Evolutionary conservation across 208 protist genomes (phyloP).

Genomic region (Naegleria fowleri): DNA sequence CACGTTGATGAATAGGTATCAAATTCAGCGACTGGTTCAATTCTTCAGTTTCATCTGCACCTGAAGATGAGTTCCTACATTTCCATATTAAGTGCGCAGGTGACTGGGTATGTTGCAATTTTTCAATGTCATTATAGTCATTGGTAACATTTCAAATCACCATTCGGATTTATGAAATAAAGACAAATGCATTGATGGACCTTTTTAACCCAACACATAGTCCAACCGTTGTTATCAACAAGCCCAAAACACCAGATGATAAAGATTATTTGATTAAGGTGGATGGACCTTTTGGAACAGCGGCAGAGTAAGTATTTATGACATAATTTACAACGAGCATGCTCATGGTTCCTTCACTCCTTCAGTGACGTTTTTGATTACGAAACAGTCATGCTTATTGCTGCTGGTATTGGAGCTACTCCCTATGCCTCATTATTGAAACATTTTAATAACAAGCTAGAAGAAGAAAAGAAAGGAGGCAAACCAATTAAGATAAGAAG

Average conservation of each 20-base stretch:
- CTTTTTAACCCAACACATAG: background rate
- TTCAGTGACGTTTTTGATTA: conserved; percentile 57
- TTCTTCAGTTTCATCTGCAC: conserved; percentile 54
- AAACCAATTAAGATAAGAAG: conserved; percentile 5
- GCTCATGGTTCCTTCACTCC: no score
- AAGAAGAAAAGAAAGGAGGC: background rate
- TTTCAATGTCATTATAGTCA: no score
- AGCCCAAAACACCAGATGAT: background rate
- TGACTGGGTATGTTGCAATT: conserved; percentile 2
- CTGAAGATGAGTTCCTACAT: conserved; percentile 46
- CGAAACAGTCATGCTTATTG: conserved; percentile 49
- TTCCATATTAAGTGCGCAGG: conserved; percentile 43
- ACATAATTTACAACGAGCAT: no score
- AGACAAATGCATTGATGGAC: background rate
- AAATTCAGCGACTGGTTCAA: no score
- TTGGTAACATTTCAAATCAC: no score
- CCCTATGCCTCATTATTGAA: conserved; percentile 62
- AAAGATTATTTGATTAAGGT: conserved; percentile 43
- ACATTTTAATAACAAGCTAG: conserved; percentile 29
- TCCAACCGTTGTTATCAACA: background rate
- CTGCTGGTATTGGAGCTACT: conserved; percentile 66
- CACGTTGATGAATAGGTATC: no score
- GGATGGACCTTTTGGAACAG: conserved; percentile 61
- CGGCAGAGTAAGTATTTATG: conserved; percentile 38
- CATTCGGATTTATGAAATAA: no score